Evolutionary conservation across 2,329 filamentous ascomycete genomes (phyloP), one percentile per base, ranked within the genome.

Genomic region (Fusarium clavum): DNA sequence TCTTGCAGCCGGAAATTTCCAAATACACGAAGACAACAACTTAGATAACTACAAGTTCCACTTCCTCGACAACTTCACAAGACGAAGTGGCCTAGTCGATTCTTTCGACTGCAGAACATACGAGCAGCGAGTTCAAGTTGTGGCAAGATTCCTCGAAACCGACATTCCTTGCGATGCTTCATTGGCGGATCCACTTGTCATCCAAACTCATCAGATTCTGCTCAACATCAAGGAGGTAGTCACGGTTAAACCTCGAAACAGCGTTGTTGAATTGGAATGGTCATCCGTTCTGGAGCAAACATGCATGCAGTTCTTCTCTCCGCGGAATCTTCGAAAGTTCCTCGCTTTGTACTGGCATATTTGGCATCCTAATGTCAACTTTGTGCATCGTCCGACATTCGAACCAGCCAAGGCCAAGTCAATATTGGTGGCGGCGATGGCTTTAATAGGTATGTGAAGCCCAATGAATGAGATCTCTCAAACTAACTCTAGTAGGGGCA

Each of bases 301-400:
- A 0, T 60, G 41, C 14, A 30, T 57, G 9, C 24, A 58, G 2
- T 58, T 58, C 30, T 60, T 60, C 10, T 25, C 57, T 8, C 57
- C 41, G 1, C 16, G 7, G 0, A 60, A 60, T 5, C 7, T 60
- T 2, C 30, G 57, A 8, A 60, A 30, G 9, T 40, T 46, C 3
- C 20, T 60, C 1, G 20, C 40, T 5, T n/a, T 60, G 1, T 60
- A 57, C 20, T 58, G 57, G 53, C 57, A 60, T 14, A 57, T 58
- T 2, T 60, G 57, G 57, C 52, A 60, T 10, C 57, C 57, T 0
- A 60, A 60, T 3, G 52, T 57, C 10, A 60, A 60, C 12, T 60
- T 57, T 1, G 30, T 60, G 6, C 57, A 60, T 25, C 16, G 12
- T 1, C 57, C 57, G 12, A 47, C 57, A 1, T 60, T 58, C 3